phyloP scores from a whole-genome alignment of 176 grass and related monocot genomes.

The Aegilops longissima region DNA sequence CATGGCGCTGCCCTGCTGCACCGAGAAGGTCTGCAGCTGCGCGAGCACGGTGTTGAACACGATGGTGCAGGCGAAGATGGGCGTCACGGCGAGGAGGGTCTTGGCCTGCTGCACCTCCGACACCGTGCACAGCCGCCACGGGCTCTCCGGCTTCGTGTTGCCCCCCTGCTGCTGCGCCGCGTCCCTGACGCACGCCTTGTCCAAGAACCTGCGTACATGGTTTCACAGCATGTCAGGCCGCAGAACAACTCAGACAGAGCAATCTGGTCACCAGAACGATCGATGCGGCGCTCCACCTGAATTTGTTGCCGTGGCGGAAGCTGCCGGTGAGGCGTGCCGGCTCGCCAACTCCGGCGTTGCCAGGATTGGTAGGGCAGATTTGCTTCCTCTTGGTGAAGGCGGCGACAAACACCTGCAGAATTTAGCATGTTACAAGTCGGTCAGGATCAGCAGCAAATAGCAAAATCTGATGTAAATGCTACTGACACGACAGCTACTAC shows the following conservation, averaged over 20 bases:
- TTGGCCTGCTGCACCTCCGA: conserved; percentile 74
- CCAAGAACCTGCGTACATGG: conserved; percentile 57
- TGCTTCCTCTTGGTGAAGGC: conserved; percentile 84
- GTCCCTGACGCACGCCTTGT: conserved; percentile 72
- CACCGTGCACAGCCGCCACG: conserved; percentile 76
- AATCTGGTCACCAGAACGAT: neutral
- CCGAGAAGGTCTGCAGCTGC: conserved; percentile 98
- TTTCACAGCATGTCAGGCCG: neutral
- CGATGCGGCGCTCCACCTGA: conserved; percentile 54
- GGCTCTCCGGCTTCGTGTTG: conserved; percentile 58
- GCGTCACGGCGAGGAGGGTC: conserved; percentile 80
- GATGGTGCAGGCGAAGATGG: conserved; percentile 97
- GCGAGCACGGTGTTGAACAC: conserved; percentile 97
- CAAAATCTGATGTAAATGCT: neutral
- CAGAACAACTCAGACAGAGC: neutral
- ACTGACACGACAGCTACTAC: neutral
- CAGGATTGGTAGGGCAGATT: conserved; percentile 54
- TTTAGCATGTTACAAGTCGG: neutral
- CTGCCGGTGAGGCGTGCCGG: conserved; percentile 17
- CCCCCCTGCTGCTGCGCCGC: conserved; percentile 28
- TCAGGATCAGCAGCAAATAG: neutral
- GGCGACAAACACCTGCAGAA: conserved; percentile 82
- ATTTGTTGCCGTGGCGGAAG: conserved; percentile 58
- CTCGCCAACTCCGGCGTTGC: conserved; percentile 21
- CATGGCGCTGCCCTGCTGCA: conserved; percentile 92